Evolutionary conservation across 148 eudicot species (phyloP).

Genomic region (Nyssa sinensis): DNA sequence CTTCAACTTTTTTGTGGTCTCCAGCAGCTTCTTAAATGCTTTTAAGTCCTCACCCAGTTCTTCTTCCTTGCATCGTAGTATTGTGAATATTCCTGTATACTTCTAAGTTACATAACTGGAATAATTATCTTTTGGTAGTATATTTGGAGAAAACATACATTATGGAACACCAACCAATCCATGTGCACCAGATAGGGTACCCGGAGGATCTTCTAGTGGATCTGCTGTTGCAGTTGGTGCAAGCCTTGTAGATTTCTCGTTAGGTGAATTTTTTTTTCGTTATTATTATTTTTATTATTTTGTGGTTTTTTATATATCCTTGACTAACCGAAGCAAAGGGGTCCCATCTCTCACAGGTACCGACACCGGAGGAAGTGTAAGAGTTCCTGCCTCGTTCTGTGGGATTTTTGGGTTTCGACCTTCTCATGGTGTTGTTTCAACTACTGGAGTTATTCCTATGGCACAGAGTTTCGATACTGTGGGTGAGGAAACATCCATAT

Average conservation of each 20-base stretch:
- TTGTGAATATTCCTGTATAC: too few species aligned
- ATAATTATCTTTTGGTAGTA: constrained; percentile 36
- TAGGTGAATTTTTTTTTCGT: constrained; percentile 44
- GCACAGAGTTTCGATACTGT: constrained; percentile 97
- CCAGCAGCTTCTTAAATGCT: not conserved
- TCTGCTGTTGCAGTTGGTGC: constrained; percentile 94
- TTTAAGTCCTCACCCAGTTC: not conserved
- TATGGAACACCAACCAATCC: constrained; percentile 93
- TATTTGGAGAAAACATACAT: constrained; percentile 80
- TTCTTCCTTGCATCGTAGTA: too few species aligned
- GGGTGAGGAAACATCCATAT: constrained; percentile 41
- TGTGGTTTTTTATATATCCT: not conserved
- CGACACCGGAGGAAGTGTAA: constrained; percentile 96
- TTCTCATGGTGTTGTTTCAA: constrained; percentile 77
- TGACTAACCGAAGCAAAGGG: not conserved
- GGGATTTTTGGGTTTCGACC: constrained; percentile 92
- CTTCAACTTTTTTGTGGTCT: too few species aligned
- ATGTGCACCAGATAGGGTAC: constrained; percentile 68
- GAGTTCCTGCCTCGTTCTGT: constrained; percentile 90
- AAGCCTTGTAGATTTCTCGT: constrained; percentile 70
- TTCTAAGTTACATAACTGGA: not conserved
- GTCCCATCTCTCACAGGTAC: constrained; percentile 46
- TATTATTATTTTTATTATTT: not conserved
- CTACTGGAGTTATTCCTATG: constrained; percentile 81
- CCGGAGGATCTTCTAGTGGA: constrained; percentile 97